Evolutionary conservation across 306 rosid genomes (phyloP).

Genomic region (Casuarina equisetifolia): DNA sequence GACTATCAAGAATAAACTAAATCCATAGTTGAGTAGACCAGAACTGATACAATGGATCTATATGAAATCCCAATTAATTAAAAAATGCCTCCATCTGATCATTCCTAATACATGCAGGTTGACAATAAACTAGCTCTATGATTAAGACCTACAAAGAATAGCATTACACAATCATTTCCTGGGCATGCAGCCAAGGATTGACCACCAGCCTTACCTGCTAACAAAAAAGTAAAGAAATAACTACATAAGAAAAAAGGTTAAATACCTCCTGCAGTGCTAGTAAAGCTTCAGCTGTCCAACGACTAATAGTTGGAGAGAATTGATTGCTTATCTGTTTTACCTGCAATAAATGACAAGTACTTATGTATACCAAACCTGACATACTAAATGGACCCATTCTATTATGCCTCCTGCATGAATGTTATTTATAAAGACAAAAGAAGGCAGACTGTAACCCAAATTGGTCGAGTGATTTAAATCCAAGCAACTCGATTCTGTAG

Average conservation of each 20-base stretch:
- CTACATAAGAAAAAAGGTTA: slow-evolving; percentile 24
- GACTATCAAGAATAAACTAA: too few species aligned
- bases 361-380: background rate
- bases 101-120: background rate
- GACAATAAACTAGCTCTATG: background rate
- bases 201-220: slow-evolving; percentile 8
- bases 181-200: slow-evolving; percentile 5
- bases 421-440: background rate
- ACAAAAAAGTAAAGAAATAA: slow-evolving; percentile 7
- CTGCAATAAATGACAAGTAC: slow-evolving; percentile 36
- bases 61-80: background rate
- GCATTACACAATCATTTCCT: background rate
- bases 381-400: slow-evolving; percentile 5
- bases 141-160: background rate
- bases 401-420: background rate
- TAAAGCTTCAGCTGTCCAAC: slow-evolving; percentile 83
- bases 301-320: slow-evolving; percentile 36
- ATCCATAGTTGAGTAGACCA: background rate
- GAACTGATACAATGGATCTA: background rate
- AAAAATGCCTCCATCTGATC: background rate
- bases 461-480: background rate
- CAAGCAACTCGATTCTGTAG: background rate
- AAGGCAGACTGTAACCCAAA: background rate
- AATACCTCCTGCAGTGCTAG: slow-evolving; percentile 77
- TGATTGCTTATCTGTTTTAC: slow-evolving; percentile 54